These are phyloP conservation scores for Colletotrichum viniferum DNA, from an alignment of 2,329 filamentous ascomycete genomes.

Conservation along the genomic window DNA sequence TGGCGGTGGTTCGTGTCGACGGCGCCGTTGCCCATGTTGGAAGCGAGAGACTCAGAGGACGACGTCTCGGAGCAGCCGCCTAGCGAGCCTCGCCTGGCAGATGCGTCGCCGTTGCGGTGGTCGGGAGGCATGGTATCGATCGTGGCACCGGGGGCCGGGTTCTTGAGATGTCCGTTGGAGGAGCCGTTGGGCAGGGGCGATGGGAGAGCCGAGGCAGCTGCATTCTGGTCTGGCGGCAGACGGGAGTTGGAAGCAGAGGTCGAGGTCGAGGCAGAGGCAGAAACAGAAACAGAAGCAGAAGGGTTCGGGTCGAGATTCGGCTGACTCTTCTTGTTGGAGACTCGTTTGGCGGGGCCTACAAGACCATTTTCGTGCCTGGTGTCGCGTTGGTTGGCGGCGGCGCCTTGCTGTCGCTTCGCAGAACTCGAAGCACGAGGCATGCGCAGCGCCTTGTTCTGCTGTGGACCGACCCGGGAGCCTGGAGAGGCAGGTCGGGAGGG, in stretches of 20 bases:
- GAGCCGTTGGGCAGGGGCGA: conserved; percentile 28
- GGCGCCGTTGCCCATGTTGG: conserved; percentile 35
- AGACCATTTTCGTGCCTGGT: conserved; percentile 86
- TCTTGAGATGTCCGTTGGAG: conserved; percentile 30
- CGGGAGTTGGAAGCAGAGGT: conserved; percentile 26
- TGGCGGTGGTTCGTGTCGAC: conserved; percentile 61
- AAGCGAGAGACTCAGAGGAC: conserved; percentile 54
- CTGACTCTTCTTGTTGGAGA: conserved; percentile 49
- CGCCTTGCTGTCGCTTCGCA: conserved; percentile 66
- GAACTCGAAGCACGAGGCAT: conserved; percentile 66
- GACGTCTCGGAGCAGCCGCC: conserved; percentile 60
- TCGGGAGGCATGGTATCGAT: conserved; percentile 45
- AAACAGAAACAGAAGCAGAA: background rate
- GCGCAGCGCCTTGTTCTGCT: conserved; percentile 44
- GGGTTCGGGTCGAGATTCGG: conserved; percentile 42
- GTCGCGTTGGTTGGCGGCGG: conserved; percentile 68
- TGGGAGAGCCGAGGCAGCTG: conserved; percentile 23
- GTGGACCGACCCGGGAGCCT: conserved; percentile 40
- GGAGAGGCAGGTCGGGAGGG: conserved; percentile 33
- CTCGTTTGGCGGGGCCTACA: conserved; percentile 61
- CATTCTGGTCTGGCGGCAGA: conserved; percentile 31
- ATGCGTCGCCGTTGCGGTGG: conserved; percentile 44
- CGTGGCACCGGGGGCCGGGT: conserved; percentile 8
- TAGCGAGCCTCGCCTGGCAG: conserved; percentile 51
- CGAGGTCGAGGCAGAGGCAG: conserved; percentile 17